Base-by-base conservation (phyloP, 306 rosid species). In the Prunus fruticosa region DNA sequence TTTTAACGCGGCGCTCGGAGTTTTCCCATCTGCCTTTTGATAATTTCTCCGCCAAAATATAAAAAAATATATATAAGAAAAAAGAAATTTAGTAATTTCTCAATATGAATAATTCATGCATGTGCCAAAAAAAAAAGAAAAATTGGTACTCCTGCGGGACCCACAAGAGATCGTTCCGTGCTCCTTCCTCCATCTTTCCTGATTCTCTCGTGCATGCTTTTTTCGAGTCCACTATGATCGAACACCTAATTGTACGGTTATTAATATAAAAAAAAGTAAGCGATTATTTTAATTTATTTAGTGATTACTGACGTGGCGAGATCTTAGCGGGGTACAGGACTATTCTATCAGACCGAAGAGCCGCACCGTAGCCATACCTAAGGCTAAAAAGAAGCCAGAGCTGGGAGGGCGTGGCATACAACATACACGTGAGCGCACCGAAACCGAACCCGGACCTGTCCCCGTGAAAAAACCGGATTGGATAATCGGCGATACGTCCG, bases 401-500 rank as follows among this genome's bases (percentile, higher is more conserved):
- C 7, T 34, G 46, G 28, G 50, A n/a, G 52, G 77, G 52, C 62
- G 72, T 16, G 84, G 81, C 72, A 47, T 53, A 64, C 73, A 43
- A 14, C 49, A n/a, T 84, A 38, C 83, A 80, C 84, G 73, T 64
- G 82, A 86, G 81, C 77, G 73, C 87, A 88, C 81, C 66, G 83
- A 72, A 93, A 68, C 85, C 11, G 46, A 87, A 75, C 91, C 93
- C 98, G 98, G 98, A 93, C 91, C 38, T 84, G 80, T 86, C 79
- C 70, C 82, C 81, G 82, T 83, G 30, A 46, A 73, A 47, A 86
- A 91, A 84, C 78, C 67, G 76, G 88, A 91, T 85, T 91, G 87
- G 76, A 89, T 89, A 84, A 80, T 76, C 79, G 76, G 86, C 80
- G 80, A 84, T 66, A 87, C 81, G 90, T 91, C 93, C 98, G 91